Conservation (phyloP, 2,329 filamentous ascomycete genomes). For the Diaporthe longicolla region DNA sequence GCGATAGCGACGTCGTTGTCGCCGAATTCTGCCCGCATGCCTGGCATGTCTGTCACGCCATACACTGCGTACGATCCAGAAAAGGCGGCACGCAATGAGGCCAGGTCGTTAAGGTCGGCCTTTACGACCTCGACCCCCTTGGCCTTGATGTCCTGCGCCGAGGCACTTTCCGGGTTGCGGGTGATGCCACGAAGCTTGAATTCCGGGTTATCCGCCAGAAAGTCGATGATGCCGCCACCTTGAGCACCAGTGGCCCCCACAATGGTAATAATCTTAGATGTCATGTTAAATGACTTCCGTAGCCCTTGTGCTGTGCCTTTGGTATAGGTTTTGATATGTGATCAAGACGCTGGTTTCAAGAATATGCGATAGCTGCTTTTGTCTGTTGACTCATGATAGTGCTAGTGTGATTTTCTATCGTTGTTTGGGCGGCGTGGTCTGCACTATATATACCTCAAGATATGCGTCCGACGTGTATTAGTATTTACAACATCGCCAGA, state of each 20-base stretch:
- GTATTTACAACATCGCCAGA: too few relatives aligned
- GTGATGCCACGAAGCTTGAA: slow-evolving; percentile 48
- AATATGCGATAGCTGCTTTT: too few relatives aligned
- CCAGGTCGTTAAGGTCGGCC: slow-evolving; percentile 45
- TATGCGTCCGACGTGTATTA: too few relatives aligned
- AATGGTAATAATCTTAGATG: slow-evolving; percentile 32
- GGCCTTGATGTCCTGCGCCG: slow-evolving; percentile 42
- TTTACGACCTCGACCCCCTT: slow-evolving; percentile 46
- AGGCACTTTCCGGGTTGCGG: slow-evolving; percentile 44
- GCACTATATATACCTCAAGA: too few relatives aligned
- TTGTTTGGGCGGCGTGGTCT: too few relatives aligned
- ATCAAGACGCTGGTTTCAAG: too few relatives aligned
- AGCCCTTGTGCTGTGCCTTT: too few relatives aligned
- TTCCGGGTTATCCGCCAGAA: slow-evolving; percentile 25
- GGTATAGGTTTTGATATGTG: too few relatives aligned
- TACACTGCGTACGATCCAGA: slow-evolving; percentile 48
- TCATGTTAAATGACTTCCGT: not conserved
- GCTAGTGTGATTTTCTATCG: too few relatives aligned
- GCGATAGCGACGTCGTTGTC: slow-evolving; percentile 33
- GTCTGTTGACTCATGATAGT: too few relatives aligned
- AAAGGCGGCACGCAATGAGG: slow-evolving; percentile 45
- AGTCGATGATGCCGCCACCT: slow-evolving; percentile 6
- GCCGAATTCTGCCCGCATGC: not conserved
- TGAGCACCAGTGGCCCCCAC: slow-evolving; percentile 24
- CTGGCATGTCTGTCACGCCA: slow-evolving; percentile 48